phyloP scores from a whole-genome alignment of 2,329 filamentous ascomycete genomes.

The Cephalotrichum gorgonifer region DNA sequence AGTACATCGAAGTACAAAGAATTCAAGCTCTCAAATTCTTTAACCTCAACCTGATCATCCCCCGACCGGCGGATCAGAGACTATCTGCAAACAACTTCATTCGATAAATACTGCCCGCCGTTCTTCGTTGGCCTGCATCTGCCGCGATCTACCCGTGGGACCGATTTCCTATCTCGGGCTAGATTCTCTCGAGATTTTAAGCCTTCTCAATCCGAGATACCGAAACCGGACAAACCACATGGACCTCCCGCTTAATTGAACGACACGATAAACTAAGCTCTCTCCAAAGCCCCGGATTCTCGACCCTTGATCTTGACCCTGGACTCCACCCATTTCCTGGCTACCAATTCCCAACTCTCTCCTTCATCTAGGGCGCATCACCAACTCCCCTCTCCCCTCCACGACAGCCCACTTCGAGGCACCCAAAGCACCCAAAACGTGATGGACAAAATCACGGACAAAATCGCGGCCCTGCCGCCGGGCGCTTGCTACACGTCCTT shows the following conservation, averaged over 20 bases:
- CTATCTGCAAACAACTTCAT: neutral
- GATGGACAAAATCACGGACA: conserved; percentile 89
- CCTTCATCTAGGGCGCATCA: neutral
- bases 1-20: neutral
- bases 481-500: conserved; percentile 85
- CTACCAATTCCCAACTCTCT: neutral
- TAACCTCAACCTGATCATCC: neutral
- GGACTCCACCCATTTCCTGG: no score
- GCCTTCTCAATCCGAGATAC: conserved; percentile 1
- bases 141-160: neutral
- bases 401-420: conserved; percentile 5
- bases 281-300: neutral
- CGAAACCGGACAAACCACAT: neutral
- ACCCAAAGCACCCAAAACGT: no score
- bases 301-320: no score
- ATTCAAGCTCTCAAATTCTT: neutral
- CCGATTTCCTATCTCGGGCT: neutral
- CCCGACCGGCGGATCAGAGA: neutral
- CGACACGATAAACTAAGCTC: neutral
- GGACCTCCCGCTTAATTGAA: neutral
- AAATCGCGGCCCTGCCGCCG: conserved; percentile 80
- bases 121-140: neutral
- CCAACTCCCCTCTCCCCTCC: neutral
- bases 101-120: neutral
- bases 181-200: neutral